phyloP scores from a whole-genome alignment of 2,329 filamentous ascomycete genomes.

The Colletotrichum spaethianum region DNA sequence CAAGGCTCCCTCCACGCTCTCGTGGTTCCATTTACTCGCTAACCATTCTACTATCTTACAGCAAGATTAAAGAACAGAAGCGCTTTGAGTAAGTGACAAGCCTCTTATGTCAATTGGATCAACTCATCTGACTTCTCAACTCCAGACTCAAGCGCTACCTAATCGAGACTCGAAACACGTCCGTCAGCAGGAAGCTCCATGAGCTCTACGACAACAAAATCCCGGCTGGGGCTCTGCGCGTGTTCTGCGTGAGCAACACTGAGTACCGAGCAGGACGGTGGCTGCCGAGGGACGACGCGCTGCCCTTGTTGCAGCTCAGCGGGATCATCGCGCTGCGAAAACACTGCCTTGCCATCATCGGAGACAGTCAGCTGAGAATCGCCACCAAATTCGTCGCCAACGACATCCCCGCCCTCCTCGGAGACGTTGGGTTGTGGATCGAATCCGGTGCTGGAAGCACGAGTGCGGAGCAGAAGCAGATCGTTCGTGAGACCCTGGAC shows the following conservation, averaged over 20 bases:
- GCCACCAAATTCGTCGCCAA: constrained; percentile 56
- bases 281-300: constrained; percentile 43
- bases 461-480: constrained; percentile 53
- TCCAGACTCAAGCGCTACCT: constrained; percentile 52
- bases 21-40: neutral
- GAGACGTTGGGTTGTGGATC: constrained; percentile 59
- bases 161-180: constrained; percentile 55
- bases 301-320: constrained; percentile 55
- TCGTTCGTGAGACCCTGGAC: constrained; percentile 51
- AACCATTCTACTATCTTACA: neutral
- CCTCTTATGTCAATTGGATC: no score
- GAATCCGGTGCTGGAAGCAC: constrained; percentile 56
- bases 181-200: constrained; percentile 49
- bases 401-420: constrained; percentile 58
- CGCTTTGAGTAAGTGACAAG: constrained; percentile 45
- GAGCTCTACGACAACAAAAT: constrained; percentile 48
- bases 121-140: neutral
- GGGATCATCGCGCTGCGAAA: constrained; percentile 58
- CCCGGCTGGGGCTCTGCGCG: constrained; percentile 45
- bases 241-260: constrained; percentile 62
- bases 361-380: constrained; percentile 55
- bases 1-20: neutral
- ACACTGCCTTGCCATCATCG: constrained; percentile 62
- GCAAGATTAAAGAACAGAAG: neutral
- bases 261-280: constrained; percentile 57